Percentiles rank a stretch among this genome's conserved stretches.
Conservation (phyloP, 176 grass and related monocot genomes). For the Avena eriantha region DNA sequence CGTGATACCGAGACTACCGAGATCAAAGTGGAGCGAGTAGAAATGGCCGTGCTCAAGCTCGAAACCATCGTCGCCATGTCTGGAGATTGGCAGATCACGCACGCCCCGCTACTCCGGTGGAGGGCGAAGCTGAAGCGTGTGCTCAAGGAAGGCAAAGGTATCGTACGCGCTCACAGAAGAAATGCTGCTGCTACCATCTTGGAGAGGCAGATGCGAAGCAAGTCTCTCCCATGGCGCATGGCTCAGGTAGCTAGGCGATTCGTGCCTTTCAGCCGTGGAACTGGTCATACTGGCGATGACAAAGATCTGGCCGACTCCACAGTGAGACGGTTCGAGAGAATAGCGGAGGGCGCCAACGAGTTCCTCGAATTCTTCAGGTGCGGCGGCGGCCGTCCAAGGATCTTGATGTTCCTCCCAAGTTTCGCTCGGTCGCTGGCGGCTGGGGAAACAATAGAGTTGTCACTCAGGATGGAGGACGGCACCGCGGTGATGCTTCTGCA, state of each 20-base stretch:
- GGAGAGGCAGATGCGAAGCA: not conserved
- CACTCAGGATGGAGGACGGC: not conserved
- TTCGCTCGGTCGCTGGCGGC: not conserved
- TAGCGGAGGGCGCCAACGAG: not conserved
- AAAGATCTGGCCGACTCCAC: not conserved
- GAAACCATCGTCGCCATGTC: slow-evolving; percentile 15
- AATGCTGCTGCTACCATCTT: not conserved
- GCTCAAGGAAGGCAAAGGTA: slow-evolving; percentile 16
- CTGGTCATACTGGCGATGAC: not conserved
- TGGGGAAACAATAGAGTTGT: not conserved
- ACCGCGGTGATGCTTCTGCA: slow-evolving; percentile 11
- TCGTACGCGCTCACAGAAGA: not conserved
- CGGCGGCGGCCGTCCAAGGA: not conserved
- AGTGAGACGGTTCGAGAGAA: slow-evolving; percentile 20
- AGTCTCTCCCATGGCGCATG: not conserved
- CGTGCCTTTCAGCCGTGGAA: not conserved
- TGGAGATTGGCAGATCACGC: not conserved
- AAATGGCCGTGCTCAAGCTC: slow-evolving; percentile 10
- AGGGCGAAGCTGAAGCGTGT: slow-evolving; percentile 30
- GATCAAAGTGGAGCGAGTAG: not conserved
- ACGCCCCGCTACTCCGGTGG: slow-evolving; percentile 11
- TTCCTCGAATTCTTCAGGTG: slow-evolving; percentile 28
- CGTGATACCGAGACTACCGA: too few relatives aligned
- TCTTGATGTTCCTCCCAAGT: not conserved
- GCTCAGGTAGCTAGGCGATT: slow-evolving; percentile 1